These are phyloP conservation scores for Mucor piriformis DNA, from an alignment of 371 early-diverging fungal genomes.

Conservation along the genomic window DNA sequence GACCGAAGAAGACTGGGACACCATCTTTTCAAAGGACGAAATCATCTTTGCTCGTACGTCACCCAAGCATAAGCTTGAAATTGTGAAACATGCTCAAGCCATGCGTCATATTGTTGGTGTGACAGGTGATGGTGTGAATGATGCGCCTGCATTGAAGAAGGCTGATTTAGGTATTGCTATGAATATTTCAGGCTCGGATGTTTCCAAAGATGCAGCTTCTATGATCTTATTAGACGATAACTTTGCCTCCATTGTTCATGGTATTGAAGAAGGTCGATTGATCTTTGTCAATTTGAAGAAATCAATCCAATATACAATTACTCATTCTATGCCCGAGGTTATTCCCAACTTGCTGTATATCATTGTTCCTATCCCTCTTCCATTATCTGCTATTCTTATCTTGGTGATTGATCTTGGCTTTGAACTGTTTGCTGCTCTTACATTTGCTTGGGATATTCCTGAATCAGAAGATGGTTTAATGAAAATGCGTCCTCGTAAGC, in stretches of 20 bases:
- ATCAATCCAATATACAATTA: constrained; percentile 88
- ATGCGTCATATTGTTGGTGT: constrained; percentile 51
- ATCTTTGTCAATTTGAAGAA: constrained; percentile 96
- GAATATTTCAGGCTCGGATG: constrained; percentile 94
- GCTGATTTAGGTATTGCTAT: constrained; percentile 98
- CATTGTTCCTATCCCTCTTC: constrained; percentile 86
- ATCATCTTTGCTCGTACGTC: constrained; percentile 60
- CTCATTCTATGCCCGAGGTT: constrained; percentile 88
- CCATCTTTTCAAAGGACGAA: constrained; percentile 37
- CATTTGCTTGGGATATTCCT: constrained; percentile 93
- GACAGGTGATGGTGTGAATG: constrained; percentile 97
- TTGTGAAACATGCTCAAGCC: constrained; percentile 46
- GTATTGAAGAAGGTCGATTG: constrained; percentile 93
- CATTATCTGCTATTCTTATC: constrained; percentile 83
- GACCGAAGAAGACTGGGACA: constrained; percentile 88
- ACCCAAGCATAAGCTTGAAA: constrained; percentile 54
- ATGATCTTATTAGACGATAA: constrained; percentile 97
- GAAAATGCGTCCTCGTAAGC: constrained; percentile 88
- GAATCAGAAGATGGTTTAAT: constrained; percentile 82
- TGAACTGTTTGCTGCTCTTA: constrained; percentile 84
- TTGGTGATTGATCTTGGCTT: constrained; percentile 93
- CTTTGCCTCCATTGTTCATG: constrained; percentile 87
- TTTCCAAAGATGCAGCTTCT: constrained; percentile 95
- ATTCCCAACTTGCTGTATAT: constrained; percentile 83
- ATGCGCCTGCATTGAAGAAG: constrained; percentile 92